Evolutionary conservation across 768 basidiomycete genomes (phyloP).

Genomic region (Dentipellis fragilis): DNA sequence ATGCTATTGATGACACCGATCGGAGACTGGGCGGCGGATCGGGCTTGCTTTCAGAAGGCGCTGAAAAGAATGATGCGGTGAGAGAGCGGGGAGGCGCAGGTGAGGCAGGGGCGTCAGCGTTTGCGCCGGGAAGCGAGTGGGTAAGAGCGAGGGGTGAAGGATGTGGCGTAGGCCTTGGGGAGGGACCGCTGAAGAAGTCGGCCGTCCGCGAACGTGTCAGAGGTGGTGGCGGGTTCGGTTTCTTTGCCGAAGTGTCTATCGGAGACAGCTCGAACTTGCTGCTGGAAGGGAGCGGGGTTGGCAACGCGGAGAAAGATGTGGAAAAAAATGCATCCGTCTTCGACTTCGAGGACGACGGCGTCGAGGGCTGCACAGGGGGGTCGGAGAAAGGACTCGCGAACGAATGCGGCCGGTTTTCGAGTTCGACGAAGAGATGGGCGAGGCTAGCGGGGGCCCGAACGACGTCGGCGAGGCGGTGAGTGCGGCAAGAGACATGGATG

Average conservation of each 20-base stretch:
- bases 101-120: not conserved
- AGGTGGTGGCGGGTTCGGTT: not conserved
- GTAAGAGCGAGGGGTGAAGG: not conserved
- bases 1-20: conserved; percentile 10
- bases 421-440: conserved; percentile 4
- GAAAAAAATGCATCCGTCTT: conserved; percentile 14
- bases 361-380: not conserved
- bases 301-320: conserved; percentile 3
- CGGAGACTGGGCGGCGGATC: conserved; percentile 11
- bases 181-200: conserved; percentile 9
- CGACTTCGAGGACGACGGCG: conserved; percentile 1
- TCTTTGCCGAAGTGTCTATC: too few species aligned
- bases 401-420: conserved; percentile 13
- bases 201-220: conserved; percentile 9
- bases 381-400: conserved; percentile 8
- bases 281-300: conserved; percentile 1
- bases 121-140: not conserved
- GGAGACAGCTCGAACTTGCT: too few species aligned
- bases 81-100: conserved; percentile 9
- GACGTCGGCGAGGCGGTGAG: conserved; percentile 3
- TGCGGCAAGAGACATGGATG: not conserved
- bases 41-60: conserved; percentile 3
- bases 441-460: conserved; percentile 2
- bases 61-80: not conserved
- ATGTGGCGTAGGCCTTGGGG: conserved; percentile 8